Percentiles rank a stretch among this genome's conserved stretches.
Conservation (phyloP, 1,284 basidiomycete genomes). For the Wallemia ichthyophaga region DNA sequence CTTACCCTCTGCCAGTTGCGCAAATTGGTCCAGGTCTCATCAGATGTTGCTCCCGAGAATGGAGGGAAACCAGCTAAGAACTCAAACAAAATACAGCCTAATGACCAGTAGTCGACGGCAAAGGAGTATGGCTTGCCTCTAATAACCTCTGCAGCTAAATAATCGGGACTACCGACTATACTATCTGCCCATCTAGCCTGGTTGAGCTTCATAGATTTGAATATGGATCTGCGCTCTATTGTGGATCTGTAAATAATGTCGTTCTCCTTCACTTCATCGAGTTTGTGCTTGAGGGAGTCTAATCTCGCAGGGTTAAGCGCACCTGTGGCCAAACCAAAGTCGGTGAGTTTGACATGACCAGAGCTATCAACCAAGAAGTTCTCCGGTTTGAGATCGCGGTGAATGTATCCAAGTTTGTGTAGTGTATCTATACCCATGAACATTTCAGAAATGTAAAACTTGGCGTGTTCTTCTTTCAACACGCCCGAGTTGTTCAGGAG, state of each 20-base stretch:
- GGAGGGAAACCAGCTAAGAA: constrained; percentile 30
- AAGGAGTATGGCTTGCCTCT: constrained; percentile 81
- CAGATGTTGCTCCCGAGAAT: constrained; percentile 28
- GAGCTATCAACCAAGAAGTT: constrained; percentile 89
- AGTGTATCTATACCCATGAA: constrained; percentile 66
- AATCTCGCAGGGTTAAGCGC: constrained; percentile 84
- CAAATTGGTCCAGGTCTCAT: constrained; percentile 97
- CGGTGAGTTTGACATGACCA: constrained; percentile 93
- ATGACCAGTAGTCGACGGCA: constrained; percentile 92
- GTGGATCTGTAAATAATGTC: constrained; percentile 73
- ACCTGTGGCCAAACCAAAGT: constrained; percentile 91
- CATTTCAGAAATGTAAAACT: constrained; percentile 89
- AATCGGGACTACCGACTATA: constrained; percentile 93
- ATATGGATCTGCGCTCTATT: constrained; percentile 76
- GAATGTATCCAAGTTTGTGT: constrained; percentile 44
- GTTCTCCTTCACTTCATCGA: constrained; percentile 88
- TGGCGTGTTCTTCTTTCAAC: constrained; percentile 75
- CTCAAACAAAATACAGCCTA: constrained; percentile 95
- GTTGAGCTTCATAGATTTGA: constrained; percentile 34
- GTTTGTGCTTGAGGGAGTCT: constrained; percentile 75
- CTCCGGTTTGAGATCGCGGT: constrained; percentile 22
- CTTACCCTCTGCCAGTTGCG: constrained; percentile 67
- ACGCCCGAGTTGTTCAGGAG: constrained; percentile 86
- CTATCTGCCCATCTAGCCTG: constrained; percentile 35
- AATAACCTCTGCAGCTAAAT: constrained; percentile 46